Conservation (phyloP, 2,329 filamentous ascomycete genomes). For the Pezicula neosporulosa region DNA sequence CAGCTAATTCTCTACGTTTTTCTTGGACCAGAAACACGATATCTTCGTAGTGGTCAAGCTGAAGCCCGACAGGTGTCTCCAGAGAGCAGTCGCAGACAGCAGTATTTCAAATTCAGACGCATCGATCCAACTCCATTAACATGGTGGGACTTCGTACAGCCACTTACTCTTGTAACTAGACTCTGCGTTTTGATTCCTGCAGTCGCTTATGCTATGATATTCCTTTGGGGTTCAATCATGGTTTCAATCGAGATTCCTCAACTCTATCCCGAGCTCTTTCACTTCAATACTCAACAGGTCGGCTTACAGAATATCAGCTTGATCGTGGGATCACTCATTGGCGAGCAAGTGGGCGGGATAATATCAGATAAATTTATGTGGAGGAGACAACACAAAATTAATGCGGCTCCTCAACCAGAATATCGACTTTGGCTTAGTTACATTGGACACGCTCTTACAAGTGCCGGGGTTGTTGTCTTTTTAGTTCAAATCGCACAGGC, state of each 20-base stretch:
- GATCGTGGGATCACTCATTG: constrained; percentile 53
- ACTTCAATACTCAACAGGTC: constrained; percentile 53
- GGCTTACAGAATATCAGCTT: constrained; percentile 55
- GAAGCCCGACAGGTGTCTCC: constrained; percentile 17
- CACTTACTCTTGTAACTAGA: constrained; percentile 38
- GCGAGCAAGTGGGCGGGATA: constrained; percentile 54
- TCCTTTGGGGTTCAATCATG: constrained; percentile 50
- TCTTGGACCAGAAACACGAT: constrained; percentile 53
- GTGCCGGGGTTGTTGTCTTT: constrained; percentile 51
- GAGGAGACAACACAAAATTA: constrained; percentile 31
- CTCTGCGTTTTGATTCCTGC: constrained; percentile 47
- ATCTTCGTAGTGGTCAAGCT: constrained; percentile 31
- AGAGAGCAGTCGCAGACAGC: constrained; percentile 7
- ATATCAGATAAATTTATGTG: constrained; percentile 52
- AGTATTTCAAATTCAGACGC: constrained; percentile 39
- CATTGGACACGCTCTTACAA: constrained; percentile 44
- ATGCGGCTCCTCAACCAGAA: constrained; percentile 39
- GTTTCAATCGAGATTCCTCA: constrained; percentile 57
- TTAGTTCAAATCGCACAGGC: constrained; percentile 41
- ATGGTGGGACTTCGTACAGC: constrained; percentile 47
- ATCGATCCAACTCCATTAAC: constrained; percentile 50
- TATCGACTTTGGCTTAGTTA: constrained; percentile 56
- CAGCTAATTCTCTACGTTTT: constrained; percentile 55
- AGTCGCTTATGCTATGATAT: constrained; percentile 53
- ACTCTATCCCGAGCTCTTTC: constrained; percentile 50